phyloP scores from a whole-genome alignment of 2,329 filamentous ascomycete genomes.

The Trichoderma simmonsii region DNA sequence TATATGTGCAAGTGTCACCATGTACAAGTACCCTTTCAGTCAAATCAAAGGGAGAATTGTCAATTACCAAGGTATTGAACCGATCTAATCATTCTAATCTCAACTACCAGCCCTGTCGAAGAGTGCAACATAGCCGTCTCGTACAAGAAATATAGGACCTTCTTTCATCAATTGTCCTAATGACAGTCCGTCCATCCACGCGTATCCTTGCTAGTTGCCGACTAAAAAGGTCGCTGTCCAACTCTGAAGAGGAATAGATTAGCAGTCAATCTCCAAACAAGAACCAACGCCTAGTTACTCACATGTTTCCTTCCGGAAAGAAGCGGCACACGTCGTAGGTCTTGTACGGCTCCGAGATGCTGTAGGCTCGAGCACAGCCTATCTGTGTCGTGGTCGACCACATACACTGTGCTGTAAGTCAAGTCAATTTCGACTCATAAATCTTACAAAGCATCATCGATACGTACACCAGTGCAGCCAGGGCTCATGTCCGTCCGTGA shows the following conservation, averaged over 20 bases:
- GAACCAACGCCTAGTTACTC: constrained; percentile 18
- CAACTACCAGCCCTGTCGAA: neutral
- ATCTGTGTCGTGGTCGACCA: constrained; percentile 34
- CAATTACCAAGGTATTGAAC: neutral
- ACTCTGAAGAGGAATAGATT: constrained; percentile 21
- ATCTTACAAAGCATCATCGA: neutral
- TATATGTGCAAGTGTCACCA: neutral
- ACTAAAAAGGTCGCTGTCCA: constrained; percentile 29
- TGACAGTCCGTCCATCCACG: neutral
- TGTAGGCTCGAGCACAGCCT: constrained; percentile 34
- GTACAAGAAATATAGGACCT: neutral
- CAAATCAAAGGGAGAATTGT: neutral
- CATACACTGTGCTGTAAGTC: constrained; percentile 34
- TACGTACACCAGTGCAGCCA: constrained; percentile 39
- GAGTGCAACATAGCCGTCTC: no score
- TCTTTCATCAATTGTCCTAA: neutral
- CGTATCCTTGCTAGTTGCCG: no score
- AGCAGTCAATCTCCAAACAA: neutral
- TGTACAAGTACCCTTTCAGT: neutral
- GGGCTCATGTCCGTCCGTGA: constrained; percentile 32
- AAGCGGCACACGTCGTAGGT: constrained; percentile 37
- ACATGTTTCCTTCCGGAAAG: constrained; percentile 36
- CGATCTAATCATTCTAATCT: no score
- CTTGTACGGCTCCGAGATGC: constrained; percentile 32
- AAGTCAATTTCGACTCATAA: neutral